A percentile compares a stretch with the other conserved stretches of the same genome.
Evolutionary conservation across 495 filamentous ascomycete species (phyloP).

Genomic region (Aspergillus heteromorphus): DNA sequence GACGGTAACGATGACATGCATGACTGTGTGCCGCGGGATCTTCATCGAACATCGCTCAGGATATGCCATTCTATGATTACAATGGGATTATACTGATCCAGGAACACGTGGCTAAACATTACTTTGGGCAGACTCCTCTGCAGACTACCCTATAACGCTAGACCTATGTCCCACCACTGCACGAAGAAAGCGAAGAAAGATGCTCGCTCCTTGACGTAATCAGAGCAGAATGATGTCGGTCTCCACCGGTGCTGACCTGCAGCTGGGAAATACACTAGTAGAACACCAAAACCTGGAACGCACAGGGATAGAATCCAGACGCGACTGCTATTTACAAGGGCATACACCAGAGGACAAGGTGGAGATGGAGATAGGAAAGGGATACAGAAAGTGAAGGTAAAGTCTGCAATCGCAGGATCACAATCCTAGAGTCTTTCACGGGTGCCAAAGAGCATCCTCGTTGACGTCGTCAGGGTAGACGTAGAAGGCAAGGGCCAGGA

Average conservation of each 20-base stretch:
- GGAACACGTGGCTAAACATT: too few relatives aligned
- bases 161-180: too few relatives aligned
- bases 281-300: neutral
- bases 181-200: neutral
- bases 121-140: too few relatives aligned
- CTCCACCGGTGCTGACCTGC: neutral
- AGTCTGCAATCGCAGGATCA: too few relatives aligned
- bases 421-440: too few relatives aligned
- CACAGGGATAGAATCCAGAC: neutral
- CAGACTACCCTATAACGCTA: too few relatives aligned
- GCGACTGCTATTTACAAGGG: neutral
- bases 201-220: neutral
- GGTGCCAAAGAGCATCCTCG: constrained; percentile 16
- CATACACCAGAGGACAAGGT: neutral
- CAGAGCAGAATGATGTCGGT: neutral
- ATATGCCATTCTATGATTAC: too few relatives aligned
- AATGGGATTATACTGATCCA: too few relatives aligned
- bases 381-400: neutral
- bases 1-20: too few relatives aligned
- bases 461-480: constrained; percentile 68
- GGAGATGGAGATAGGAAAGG: neutral
- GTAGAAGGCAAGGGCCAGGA: constrained; percentile 85
- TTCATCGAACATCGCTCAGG: too few relatives aligned
- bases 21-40: too few relatives aligned
- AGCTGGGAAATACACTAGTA: neutral